Conservation (phyloP, 345 rosid genomes). For the Eucalyptus victrix region DNA sequence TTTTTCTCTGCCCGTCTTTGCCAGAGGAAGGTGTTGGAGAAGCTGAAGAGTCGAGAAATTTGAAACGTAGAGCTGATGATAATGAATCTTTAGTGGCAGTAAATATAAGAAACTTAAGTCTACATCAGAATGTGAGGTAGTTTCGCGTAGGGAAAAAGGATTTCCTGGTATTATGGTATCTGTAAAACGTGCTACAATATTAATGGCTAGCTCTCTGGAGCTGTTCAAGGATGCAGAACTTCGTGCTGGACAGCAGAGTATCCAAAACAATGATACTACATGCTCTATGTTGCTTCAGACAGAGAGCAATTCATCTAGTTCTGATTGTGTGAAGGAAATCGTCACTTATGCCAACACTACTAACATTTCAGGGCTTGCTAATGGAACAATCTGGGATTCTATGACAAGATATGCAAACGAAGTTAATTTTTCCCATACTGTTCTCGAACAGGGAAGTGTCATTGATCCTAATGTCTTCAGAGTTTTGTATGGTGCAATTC, state of each 20-base stretch:
- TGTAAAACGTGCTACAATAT: constrained; percentile 31
- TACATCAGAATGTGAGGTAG: constrained; percentile 58
- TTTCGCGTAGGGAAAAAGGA: constrained; percentile 85
- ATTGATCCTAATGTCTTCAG: constrained; percentile 40
- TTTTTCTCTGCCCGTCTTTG: constrained; percentile 48
- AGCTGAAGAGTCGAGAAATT: constrained; percentile 69
- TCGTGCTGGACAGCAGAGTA: not conserved
- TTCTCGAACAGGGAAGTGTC: constrained; percentile 3
- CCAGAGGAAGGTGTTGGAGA: constrained; percentile 95
- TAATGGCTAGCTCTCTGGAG: constrained; percentile 27
- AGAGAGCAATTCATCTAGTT: constrained; percentile 2
- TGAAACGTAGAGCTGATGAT: constrained; percentile 60
- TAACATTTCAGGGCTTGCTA: constrained; percentile 20
- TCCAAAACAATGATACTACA: constrained; percentile 14
- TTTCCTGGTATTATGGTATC: constrained; percentile 76
- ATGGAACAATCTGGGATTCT: constrained; percentile 60
- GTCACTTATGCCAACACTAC: constrained; percentile 11
- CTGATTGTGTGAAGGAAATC: constrained; percentile 22
- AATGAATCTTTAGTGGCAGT: constrained; percentile 32
- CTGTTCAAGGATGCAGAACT: constrained; percentile 33
- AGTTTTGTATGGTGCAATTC: constrained; percentile 41
- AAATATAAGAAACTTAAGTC: constrained; percentile 52
- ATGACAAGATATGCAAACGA: constrained; percentile 53
- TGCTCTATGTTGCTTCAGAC: constrained; percentile 5
- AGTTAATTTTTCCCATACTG: constrained; percentile 22